Percentiles rank a stretch among this genome's conserved stretches.
These are phyloP conservation scores for Plantago elongata DNA, from an alignment of 257 asterid genomes.

Conservation along the genomic window DNA sequence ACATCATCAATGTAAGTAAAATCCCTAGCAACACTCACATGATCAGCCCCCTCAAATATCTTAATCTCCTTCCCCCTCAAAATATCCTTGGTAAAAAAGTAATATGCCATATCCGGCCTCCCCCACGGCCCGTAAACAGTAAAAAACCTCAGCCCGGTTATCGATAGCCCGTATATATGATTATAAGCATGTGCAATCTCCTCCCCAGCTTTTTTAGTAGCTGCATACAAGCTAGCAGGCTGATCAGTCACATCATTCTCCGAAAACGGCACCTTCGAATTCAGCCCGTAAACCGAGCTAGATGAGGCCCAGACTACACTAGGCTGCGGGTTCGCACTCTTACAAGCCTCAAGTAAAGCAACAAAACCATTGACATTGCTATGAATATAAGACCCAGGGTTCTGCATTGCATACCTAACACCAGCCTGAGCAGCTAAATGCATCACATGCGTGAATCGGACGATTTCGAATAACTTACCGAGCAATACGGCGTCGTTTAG, in stretches of 20 bases:
- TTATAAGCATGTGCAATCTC: constrained; percentile 48
- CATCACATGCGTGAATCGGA: constrained; percentile 41
- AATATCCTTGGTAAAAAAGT: constrained; percentile 40
- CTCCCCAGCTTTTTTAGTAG: constrained; percentile 49
- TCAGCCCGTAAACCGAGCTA: constrained; percentile 48
- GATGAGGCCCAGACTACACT: constrained; percentile 49
- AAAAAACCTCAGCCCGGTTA: constrained; percentile 46
- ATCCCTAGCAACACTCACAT: constrained; percentile 43
- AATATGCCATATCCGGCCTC: constrained; percentile 51
- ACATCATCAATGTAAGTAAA: constrained; percentile 47
- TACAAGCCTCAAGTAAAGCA: constrained; percentile 36
- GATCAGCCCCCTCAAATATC: constrained; percentile 38
- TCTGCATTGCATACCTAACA: constrained; percentile 47
- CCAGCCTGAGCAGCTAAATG: constrained; percentile 54
- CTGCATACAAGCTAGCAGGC: constrained; percentile 50
- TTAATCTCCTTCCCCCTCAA: constrained; percentile 40
- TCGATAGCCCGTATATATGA: constrained; percentile 42
- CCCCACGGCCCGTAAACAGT: constrained; percentile 59
- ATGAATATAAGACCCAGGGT: constrained; percentile 43
- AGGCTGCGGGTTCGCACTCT: constrained; percentile 40
- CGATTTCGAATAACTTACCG: constrained; percentile 40
- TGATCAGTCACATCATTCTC: constrained; percentile 47
- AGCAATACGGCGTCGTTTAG: constrained; percentile 41
- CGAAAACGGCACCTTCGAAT: constrained; percentile 42
- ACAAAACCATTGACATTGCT: constrained; percentile 48